These are phyloP conservation scores for Fonsecaea erecta DNA, from an alignment of 2,329 filamentous ascomycete species.

Conservation along the genomic window DNA sequence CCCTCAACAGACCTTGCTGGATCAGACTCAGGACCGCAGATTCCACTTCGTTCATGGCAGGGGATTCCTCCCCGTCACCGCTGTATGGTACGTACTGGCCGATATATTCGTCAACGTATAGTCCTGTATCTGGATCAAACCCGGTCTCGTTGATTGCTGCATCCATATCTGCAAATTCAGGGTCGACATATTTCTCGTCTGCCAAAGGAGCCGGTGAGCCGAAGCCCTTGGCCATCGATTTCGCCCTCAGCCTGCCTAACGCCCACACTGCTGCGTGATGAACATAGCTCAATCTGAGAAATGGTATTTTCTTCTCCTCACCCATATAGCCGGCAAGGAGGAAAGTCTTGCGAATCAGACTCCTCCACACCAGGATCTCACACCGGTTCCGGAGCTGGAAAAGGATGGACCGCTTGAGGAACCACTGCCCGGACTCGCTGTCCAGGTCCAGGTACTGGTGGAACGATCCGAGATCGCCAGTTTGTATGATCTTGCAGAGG, in stretches of 20 bases:
- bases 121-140: slow-evolving; percentile 30
- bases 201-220: slow-evolving; percentile 37
- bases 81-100: slow-evolving; percentile 23
- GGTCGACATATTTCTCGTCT: slow-evolving; percentile 30
- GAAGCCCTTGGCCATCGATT: slow-evolving; percentile 21
- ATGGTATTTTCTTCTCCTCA: slow-evolving; percentile 68
- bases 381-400: slow-evolving; percentile 76
- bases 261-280: slow-evolving; percentile 64
- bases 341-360: slow-evolving; percentile 77
- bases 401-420: slow-evolving; percentile 75
- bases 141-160: slow-evolving; percentile 37
- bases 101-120: slow-evolving; percentile 32
- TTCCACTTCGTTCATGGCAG: slow-evolving; percentile 70
- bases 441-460: slow-evolving; percentile 66
- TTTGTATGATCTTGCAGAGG: slow-evolving; percentile 71
- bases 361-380: slow-evolving; percentile 82
- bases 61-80: slow-evolving; percentile 16
- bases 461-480: slow-evolving; percentile 75
- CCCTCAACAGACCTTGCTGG: slow-evolving; percentile 78
- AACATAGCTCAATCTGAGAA: slow-evolving; percentile 73
- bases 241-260: slow-evolving; percentile 33
- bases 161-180: slow-evolving; percentile 50
- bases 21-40: slow-evolving; percentile 76
- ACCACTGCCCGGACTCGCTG: slow-evolving; percentile 62
- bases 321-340: slow-evolving; percentile 72